Percentiles rank a stretch among this genome's conserved stretches.
phyloP scores from a whole-genome alignment of 1,284 basidiomycete species.

The Veloporphyrellus conicus region DNA sequence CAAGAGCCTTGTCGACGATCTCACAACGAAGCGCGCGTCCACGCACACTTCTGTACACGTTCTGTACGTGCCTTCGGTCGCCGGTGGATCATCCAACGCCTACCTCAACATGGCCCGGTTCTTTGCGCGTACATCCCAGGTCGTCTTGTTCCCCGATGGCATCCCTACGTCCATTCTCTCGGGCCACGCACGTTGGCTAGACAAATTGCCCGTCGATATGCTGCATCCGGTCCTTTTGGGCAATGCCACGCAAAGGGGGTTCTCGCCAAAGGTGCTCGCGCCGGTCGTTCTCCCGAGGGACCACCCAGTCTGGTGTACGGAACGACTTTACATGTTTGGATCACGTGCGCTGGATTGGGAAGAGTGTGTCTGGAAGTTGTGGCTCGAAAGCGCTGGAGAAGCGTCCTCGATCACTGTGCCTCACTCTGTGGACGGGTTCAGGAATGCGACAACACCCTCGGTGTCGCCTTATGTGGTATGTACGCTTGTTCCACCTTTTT shows the following conservation, averaged over 20 bases:
- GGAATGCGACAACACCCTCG: conserved; percentile 7
- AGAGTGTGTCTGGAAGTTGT: conserved; percentile 66
- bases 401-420: conserved; percentile 30
- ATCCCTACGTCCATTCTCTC: conserved; percentile 11
- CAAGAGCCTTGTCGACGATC: conserved; percentile 25
- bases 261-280: conserved; percentile 39
- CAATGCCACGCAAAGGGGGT: conserved; percentile 24
- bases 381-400: conserved; percentile 50
- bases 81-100: conserved; percentile 45
- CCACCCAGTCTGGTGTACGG: conserved; percentile 59
- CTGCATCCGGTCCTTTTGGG: conserved; percentile 28
- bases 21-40: conserved; percentile 17
- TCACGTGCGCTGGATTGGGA: conserved; percentile 54
- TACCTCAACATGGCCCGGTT: conserved; percentile 63
- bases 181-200: conserved; percentile 16
- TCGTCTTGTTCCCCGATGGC: conserved; percentile 50
- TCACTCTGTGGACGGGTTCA: conserved; percentile 19
- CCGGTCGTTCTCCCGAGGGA: conserved; percentile 48
- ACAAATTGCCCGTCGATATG: conserved; percentile 25
- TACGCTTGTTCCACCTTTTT: not conserved
- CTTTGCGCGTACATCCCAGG: conserved; percentile 47
- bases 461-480: conserved; percentile 20
- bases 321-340: conserved; percentile 47
- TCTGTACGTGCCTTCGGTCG: conserved; percentile 39
- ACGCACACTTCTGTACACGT: conserved; percentile 45